Evolutionary conservation across 768 basidiomycete genomes (phyloP).

Genomic region (Leccinellum rugosiceps): DNA sequence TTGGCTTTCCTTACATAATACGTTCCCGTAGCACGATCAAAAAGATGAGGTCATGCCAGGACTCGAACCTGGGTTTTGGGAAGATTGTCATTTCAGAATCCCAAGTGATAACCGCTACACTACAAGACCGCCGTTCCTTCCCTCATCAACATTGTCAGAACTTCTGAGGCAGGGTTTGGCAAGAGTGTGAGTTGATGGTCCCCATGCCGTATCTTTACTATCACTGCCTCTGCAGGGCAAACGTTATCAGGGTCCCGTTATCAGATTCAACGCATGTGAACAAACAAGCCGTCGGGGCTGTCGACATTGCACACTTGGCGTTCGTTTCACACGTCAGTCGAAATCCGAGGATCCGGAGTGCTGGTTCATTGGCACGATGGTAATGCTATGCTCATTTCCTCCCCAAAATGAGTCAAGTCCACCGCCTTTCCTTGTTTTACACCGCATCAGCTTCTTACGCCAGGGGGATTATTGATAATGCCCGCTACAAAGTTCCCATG

Average conservation of each 20-base stretch:
- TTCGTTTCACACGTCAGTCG: neutral
- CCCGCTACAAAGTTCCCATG: neutral
- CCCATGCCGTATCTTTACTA: neutral
- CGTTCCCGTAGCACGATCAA: neutral
- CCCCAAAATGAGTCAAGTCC: neutral
- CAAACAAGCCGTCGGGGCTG: neutral
- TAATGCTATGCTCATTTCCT: neutral
- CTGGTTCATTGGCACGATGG: neutral
- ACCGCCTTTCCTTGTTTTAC: neutral
- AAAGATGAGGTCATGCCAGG: constrained; percentile 23
- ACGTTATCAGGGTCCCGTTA: neutral
- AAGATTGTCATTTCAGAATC: constrained; percentile 22
- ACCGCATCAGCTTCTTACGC: neutral
- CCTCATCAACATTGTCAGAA: no score
- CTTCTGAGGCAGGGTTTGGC: neutral
- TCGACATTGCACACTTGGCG: neutral
- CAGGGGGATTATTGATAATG: neutral
- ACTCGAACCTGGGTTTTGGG: constrained; percentile 28
- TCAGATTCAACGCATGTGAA: neutral
- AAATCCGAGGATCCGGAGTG: neutral
- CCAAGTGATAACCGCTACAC: constrained; percentile 31
- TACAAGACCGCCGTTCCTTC: constrained; percentile 15
- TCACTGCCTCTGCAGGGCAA: neutral
- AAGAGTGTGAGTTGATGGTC: neutral
- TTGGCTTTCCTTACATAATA: constrained; percentile 4